phyloP scores from a whole-genome alignment of 345 rosid genomes.

The Brassica rapa region DNA sequence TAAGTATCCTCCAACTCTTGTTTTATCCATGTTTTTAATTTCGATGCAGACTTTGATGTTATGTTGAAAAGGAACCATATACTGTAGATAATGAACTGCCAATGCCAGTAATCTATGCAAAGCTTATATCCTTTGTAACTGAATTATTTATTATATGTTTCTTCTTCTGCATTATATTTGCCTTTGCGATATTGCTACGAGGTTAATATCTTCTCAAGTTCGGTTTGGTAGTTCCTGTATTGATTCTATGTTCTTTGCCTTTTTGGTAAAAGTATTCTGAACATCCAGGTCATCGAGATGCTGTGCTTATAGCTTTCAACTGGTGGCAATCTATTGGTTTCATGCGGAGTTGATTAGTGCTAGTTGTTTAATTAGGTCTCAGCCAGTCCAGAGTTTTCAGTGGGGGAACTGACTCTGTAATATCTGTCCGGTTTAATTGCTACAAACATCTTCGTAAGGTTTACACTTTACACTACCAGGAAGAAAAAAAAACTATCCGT shows the following conservation, averaged over 20 bases:
- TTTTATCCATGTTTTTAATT: not conserved
- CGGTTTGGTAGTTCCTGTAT: not conserved
- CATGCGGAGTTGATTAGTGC: too few relatives aligned
- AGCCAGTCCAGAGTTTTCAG: too few relatives aligned
- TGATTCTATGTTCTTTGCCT: not conserved
- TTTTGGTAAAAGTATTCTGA: constrained; percentile 13
- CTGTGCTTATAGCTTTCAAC: too few relatives aligned
- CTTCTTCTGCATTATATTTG: constrained; percentile 55
- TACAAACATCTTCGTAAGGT: constrained; percentile 90
- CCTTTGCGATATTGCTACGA: constrained; percentile 88
- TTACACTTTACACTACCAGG: constrained; percentile 56
- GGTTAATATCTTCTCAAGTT: constrained; percentile 47
- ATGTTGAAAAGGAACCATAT: not conserved
- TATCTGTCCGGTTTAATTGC: constrained; percentile 36
- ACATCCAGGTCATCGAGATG: too few relatives aligned
- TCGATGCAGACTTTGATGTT: not conserved
- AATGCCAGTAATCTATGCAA: not conserved
- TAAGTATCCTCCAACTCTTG: not conserved
- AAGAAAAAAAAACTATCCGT: not conserved
- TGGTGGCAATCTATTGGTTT: too few relatives aligned
- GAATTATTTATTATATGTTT: not conserved
- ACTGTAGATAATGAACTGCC: not conserved
- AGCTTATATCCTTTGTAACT: not conserved
- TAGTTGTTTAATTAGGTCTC: too few relatives aligned
- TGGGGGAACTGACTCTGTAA: too few relatives aligned